Percentiles rank a stretch among this genome's conserved stretches.
These are phyloP conservation scores for Candida khao-thaluensis DNA, from an alignment of 805 yeast genomes.

Conservation along the genomic window DNA sequence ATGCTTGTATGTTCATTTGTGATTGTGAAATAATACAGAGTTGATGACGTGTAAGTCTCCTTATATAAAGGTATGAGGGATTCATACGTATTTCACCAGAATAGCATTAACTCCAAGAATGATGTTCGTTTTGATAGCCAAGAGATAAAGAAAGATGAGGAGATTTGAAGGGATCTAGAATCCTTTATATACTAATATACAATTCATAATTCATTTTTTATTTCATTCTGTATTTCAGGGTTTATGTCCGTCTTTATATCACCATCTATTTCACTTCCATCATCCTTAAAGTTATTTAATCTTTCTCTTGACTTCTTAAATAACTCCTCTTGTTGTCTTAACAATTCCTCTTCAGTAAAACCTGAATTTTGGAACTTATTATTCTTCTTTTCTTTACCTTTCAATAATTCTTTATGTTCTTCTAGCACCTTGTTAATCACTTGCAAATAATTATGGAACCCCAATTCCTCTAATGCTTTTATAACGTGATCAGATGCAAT, in stretches of 20 bases:
- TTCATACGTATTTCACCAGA: too few relatives aligned
- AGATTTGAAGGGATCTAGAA: not conserved
- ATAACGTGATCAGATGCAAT: slow-evolving; percentile 95
- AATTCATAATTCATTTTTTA: slow-evolving; percentile 7
- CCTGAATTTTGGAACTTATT: slow-evolving; percentile 94
- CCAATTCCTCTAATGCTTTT: slow-evolving; percentile 82
- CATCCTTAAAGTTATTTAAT: slow-evolving; percentile 27
- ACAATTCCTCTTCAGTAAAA: slow-evolving; percentile 84
- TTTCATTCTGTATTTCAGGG: slow-evolving; percentile 3
- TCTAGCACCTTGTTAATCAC: slow-evolving; percentile 74
- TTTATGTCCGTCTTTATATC: not conserved
- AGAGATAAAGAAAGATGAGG: not conserved
- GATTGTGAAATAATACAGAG: too few relatives aligned
- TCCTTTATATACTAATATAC: slow-evolving; percentile 6
- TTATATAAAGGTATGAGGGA: too few relatives aligned
- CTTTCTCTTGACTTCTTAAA: slow-evolving; percentile 76
- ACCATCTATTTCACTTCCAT: slow-evolving; percentile 2
- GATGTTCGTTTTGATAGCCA: too few relatives aligned
- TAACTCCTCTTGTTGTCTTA: slow-evolving; percentile 88
- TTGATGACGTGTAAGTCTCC: too few relatives aligned
- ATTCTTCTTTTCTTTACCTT: slow-evolving; percentile 85
- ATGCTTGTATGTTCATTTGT: too few relatives aligned
- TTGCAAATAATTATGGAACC: slow-evolving; percentile 80
- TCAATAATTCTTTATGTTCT: slow-evolving; percentile 85
- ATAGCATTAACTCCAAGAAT: too few relatives aligned